These are phyloP conservation scores for Silene vulgaris DNA, from an alignment of 179 eudicot genomes.

Conservation along the genomic window DNA sequence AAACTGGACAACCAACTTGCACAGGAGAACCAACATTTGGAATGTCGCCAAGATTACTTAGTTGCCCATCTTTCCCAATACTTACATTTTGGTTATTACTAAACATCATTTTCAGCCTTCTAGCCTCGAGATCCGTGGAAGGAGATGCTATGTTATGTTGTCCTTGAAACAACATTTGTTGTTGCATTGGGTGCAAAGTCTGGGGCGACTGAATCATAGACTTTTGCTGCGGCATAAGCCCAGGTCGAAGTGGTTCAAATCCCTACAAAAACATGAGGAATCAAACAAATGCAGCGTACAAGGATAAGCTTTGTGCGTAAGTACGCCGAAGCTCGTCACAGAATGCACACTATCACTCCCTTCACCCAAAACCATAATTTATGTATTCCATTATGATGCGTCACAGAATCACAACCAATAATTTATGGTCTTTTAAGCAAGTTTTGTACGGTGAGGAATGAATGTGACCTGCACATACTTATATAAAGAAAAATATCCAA, in stretches of 20 bases:
- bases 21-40: constrained; percentile 44
- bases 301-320: constrained; percentile 10
- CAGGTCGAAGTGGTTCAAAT: constrained; percentile 37
- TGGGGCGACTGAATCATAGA: constrained; percentile 42
- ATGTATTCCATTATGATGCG: background rate
- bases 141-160: constrained; percentile 35
- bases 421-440: background rate
- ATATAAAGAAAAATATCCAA: background rate
- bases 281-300: background rate
- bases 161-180: constrained; percentile 35
- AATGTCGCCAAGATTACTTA: constrained; percentile 35
- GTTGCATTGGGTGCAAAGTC: constrained; percentile 34
- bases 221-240: constrained; percentile 36
- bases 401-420: background rate
- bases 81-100: constrained; percentile 34
- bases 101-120: constrained; percentile 36
- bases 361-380: background rate
- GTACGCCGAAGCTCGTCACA: constrained; percentile 2
- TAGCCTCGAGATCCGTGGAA: constrained; percentile 35
- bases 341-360: background rate
- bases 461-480: background rate
- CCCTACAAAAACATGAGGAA: constrained; percentile 26
- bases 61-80: constrained; percentile 41
- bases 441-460: background rate
- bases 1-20: constrained; percentile 34